Evolutionary conservation across 805 yeast genomes (phyloP), one percentile per base, ranked within the genome.

Genomic region (Sugiyamaella floridensis): DNA sequence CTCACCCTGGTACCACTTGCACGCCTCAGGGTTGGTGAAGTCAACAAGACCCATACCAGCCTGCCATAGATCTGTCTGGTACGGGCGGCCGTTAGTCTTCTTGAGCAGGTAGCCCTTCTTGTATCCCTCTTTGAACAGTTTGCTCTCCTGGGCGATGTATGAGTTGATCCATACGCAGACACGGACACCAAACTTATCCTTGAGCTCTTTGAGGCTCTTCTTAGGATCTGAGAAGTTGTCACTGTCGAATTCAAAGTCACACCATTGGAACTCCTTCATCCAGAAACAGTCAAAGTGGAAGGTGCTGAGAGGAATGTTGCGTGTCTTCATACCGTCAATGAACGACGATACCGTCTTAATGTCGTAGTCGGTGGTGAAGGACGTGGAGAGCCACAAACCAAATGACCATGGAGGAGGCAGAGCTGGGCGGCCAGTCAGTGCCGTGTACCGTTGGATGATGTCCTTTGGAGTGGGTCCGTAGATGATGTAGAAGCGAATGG

Each of bases 251-350:
- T 68, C 71, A 58, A 70, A 70, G 57, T 70, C 72, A 57, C 72
- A 67, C 73, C 73, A 70, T 52, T 70, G 71, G 57, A 67, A 70
- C 9, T 69, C 68, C 56, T 69, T 70, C 74, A 70, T 70, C 74
- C 74, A 70, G 60, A 68, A 70, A 46, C 71, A 69, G 51, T 70
- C 74, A 45, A 67, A 70, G 50, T 70, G 74, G 63, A 70, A 70
- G 2, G 69, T 65, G 29, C 63, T 57, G 32, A 70, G 61, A 2
- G 71, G 69, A 50, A 70, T 70, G 22, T 63, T 67, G 45, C 74
- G 60, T 32, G 69, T 70, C 34, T 64, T 59, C 72, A 70, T 70
- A 19, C 74, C 74, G 47, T 62, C 63, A 26, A 70, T 47, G 57
- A 70, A 70, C 2, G 63, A 54, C 40, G 60, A 57, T 11, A 70